Conservation (phyloP, 2,329 filamentous ascomycete genomes). For the Verticillium alfalfae region DNA sequence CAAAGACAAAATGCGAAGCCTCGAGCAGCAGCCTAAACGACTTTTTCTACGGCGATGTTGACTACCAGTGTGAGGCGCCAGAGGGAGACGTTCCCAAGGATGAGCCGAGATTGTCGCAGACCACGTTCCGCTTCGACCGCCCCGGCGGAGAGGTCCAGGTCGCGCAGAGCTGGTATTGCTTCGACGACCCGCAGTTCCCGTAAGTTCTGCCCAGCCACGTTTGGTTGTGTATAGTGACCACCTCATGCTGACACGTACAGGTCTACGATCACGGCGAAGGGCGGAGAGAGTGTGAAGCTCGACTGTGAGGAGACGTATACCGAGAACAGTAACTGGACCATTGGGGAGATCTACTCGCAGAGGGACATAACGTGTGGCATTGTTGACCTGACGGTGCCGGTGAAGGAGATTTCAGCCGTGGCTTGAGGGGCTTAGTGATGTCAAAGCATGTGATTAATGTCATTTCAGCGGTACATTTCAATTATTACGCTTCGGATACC, state of each 20-base stretch:
- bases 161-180: conserved; percentile 45
- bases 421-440: conserved; percentile 10
- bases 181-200: conserved; percentile 24
- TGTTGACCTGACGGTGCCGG: conserved; percentile 15
- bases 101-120: conserved; percentile 11
- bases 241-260: conserved; percentile 2
- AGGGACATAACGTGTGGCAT: conserved; percentile 20
- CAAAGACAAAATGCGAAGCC: conserved; percentile 30
- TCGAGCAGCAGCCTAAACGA: conserved; percentile 34
- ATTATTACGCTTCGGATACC: too few relatives aligned
- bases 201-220: neutral
- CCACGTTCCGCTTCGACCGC: conserved; percentile 36
- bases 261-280: conserved; percentile 20
- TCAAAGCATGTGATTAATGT: too few relatives aligned
- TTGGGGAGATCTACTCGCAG: conserved; percentile 23
- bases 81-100: conserved; percentile 16
- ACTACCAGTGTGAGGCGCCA: conserved; percentile 36
- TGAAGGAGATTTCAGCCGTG: conserved; percentile 18
- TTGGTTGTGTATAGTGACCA: neutral
- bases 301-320: conserved; percentile 18
- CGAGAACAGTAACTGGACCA: conserved; percentile 23
- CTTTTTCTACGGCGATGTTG: conserved; percentile 43
- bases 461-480: too few relatives aligned
- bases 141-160: conserved; percentile 28
- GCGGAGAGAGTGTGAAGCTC: conserved; percentile 19